A percentile compares a stretch with the other conserved stretches of the same genome.
phyloP scores from a whole-genome alignment of 2,329 filamentous ascomycete species.

The Trichoderma hamatum region DNA sequence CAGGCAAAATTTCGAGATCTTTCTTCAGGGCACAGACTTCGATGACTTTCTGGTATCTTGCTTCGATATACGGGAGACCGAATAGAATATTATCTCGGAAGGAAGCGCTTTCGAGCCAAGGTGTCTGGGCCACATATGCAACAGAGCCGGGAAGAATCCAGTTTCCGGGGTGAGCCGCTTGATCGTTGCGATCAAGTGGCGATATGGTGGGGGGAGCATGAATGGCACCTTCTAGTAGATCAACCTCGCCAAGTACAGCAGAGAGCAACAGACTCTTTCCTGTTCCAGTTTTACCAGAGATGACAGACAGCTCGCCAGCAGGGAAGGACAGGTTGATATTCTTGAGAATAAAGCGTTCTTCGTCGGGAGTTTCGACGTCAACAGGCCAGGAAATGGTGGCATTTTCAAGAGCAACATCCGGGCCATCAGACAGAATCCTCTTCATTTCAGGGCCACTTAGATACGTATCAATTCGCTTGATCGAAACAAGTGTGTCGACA shows the following conservation, averaged over 20 bases:
- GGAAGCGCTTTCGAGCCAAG: slow-evolving; percentile 83
- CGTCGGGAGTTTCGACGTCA: slow-evolving; percentile 59
- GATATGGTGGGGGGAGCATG: slow-evolving; percentile 55
- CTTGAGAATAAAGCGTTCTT: slow-evolving; percentile 65
- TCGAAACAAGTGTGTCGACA: slow-evolving; percentile 73
- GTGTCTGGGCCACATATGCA: slow-evolving; percentile 77
- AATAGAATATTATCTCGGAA: slow-evolving; percentile 80
- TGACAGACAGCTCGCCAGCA: slow-evolving; percentile 67
- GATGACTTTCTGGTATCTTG: slow-evolving; percentile 71
- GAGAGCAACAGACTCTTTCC: slow-evolving; percentile 78
- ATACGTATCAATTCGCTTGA: slow-evolving; percentile 72
- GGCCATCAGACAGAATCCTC: slow-evolving; percentile 55
- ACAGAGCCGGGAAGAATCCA: slow-evolving; percentile 73
- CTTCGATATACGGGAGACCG: slow-evolving; percentile 68
- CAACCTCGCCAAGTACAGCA: slow-evolving; percentile 74
- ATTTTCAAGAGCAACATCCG: slow-evolving; percentile 66
- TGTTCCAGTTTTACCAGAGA: slow-evolving; percentile 76
- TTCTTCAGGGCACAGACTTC: slow-evolving; percentile 73
- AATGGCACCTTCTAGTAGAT: slow-evolving; percentile 66
- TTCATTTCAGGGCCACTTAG: slow-evolving; percentile 67
- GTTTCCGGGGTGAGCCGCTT: slow-evolving; percentile 62
- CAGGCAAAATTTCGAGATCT: slow-evolving; percentile 74
- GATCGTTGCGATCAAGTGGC: slow-evolving; percentile 60
- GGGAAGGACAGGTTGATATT: slow-evolving; percentile 70
- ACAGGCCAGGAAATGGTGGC: slow-evolving; percentile 76